These are phyloP conservation scores for Aspergillus saccharolyticus DNA, from an alignment of 495 filamentous ascomycete genomes.

Conservation along the genomic window DNA sequence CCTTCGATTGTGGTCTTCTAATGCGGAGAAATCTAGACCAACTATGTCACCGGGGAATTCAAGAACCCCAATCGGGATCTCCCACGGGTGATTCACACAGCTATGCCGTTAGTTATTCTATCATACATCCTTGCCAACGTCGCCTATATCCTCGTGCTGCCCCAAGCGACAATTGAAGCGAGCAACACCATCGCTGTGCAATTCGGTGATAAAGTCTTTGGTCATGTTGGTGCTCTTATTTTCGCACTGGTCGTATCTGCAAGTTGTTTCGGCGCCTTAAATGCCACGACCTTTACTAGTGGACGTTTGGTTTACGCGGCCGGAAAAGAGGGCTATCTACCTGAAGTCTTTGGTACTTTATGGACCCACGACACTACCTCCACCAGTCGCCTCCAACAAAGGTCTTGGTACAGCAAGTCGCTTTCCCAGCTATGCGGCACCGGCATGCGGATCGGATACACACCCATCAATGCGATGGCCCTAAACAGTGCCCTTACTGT, in stretches of 20 bases:
- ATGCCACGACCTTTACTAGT: constrained; percentile 90
- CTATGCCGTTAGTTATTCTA: constrained; percentile 89
- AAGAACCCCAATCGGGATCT: constrained; percentile 85
- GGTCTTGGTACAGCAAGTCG: constrained; percentile 53
- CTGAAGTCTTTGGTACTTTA: constrained; percentile 74
- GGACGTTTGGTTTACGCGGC: constrained; percentile 90
- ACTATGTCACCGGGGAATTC: constrained; percentile 96
- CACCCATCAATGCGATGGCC: constrained; percentile 82
- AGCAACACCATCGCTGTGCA: constrained; percentile 91
- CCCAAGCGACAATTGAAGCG: constrained; percentile 68
- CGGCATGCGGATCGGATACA: constrained; percentile 61
- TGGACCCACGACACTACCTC: constrained; percentile 54
- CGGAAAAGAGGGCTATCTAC: constrained; percentile 92
- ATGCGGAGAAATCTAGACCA: constrained; percentile 57
- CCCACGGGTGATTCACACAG: constrained; percentile 91
- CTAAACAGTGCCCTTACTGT: constrained; percentile 71
- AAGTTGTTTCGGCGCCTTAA: constrained; percentile 87
- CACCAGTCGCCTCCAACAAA: constrained; percentile 46
- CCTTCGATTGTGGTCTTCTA: constrained; percentile 3
- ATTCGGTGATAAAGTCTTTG: constrained; percentile 88
- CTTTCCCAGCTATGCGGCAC: constrained; percentile 56
- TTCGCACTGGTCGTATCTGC: constrained; percentile 85
- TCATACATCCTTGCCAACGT: constrained; percentile 89
- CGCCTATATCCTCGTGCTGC: constrained; percentile 93
- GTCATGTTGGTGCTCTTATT: constrained; percentile 71